Conservation (phyloP, 2,329 filamentous ascomycete species). For the Anthostomella pinea region DNA sequence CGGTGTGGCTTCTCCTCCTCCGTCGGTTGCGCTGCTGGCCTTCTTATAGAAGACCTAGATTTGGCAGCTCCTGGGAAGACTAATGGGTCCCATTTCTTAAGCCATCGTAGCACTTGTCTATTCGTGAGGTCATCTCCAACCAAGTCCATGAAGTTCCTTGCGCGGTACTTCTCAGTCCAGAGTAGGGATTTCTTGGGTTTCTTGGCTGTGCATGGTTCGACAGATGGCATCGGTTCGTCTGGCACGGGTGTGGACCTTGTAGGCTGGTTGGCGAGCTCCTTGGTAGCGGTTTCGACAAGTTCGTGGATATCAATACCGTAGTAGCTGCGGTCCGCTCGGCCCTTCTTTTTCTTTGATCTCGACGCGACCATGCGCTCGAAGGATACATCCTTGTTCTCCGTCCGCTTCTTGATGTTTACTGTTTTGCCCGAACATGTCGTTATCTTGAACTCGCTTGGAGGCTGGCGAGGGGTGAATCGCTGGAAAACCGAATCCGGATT, state of each 20-base stretch:
- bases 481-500: conserved; percentile 20
- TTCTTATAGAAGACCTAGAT: conserved; percentile 47
- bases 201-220: conserved; percentile 38
- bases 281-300: conserved; percentile 68
- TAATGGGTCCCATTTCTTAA: conserved; percentile 89
- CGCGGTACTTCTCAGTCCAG: conserved; percentile 98
- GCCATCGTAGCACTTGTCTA: conserved; percentile 82
- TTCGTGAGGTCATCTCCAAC: conserved; percentile 95
- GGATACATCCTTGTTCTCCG: conserved; percentile 43
- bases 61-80: conserved; percentile 80
- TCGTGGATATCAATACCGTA: too few relatives aligned
- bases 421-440: conserved; percentile 58
- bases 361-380: conserved; percentile 68
- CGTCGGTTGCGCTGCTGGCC: conserved; percentile 44
- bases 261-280: conserved; percentile 48
- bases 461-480: conserved; percentile 18
- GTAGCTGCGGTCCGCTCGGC: too few relatives aligned
- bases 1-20: conserved; percentile 74
- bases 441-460: conserved; percentile 37
- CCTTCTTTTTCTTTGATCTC: conserved; percentile 63
- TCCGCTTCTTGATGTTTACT: conserved; percentile 54
- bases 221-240: conserved; percentile 39
- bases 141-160: conserved; percentile 85
- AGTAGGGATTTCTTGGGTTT: conserved; percentile 57
- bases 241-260: conserved; percentile 21